Evolutionary conservation across 305 asterid species (phyloP), one percentile per base, ranked within the genome.

Genomic region (Fraxinus angustifolia): DNA sequence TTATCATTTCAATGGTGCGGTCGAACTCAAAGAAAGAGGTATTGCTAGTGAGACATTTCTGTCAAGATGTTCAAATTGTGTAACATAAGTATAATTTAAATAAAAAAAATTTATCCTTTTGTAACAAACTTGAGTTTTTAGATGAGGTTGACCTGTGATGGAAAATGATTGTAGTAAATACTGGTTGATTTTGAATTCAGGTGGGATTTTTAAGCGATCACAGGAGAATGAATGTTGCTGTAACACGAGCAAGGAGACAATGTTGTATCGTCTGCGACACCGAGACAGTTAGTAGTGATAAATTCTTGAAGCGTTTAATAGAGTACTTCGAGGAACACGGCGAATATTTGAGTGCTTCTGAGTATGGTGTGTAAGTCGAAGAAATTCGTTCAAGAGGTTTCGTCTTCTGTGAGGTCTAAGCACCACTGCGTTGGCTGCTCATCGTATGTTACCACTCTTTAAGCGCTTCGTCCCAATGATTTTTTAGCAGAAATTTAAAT

Each of bases 181-280:
- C 45, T 62, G 78, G 35, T 14, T 76, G 23, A 11, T 74, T 14
- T 80, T 76, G 26, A 78, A 77, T 80, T 77, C 87, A 94, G 99
- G 98, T 94, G 89, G 99, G 99, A 26, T 96, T 96, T 87, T 87
- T 96, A 85, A 92, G 98, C 82, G 99, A 96, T 78, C 94, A 84
- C 31, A 89, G 98, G 87, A 91, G 98, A 87, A 92, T 94, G 99
- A 96, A 96, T 87, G 99, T 94, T 38, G 98, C 98, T 12, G 99
- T 96, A 85, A 94, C 98, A 5, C 93, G 99, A 83, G 98, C 98
- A 79, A 94, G 99, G 90, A 90, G 98, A 80, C 98, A 93, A 78
- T 96, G 98, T 48, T 91, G 97, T 89, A 86, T 95, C 70, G 91
- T 94, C 72, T 94, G 98, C 16, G 98, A 94, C 88, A 91, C 97